Conservation (phyloP, 164 flowering plant genomes). For the Cinnamomum micranthum region DNA sequence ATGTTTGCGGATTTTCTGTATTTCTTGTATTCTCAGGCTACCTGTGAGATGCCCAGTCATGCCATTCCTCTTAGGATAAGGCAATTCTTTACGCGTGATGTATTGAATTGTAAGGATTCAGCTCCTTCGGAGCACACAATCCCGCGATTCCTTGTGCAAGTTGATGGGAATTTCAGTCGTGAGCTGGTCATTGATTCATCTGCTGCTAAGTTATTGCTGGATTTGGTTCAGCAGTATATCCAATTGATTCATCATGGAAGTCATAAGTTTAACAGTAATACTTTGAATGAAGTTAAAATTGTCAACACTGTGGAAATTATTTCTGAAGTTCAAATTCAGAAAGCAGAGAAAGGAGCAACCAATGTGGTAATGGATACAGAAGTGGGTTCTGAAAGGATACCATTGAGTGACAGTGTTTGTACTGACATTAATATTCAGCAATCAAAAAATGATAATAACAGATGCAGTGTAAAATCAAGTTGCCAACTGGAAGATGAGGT, state of each 20-base stretch:
- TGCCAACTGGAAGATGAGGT: slow-evolving; percentile 9
- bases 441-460: slow-evolving; percentile 4
- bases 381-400: slow-evolving; percentile 1
- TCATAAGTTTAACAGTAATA: slow-evolving; percentile 23
- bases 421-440: slow-evolving; percentile 1
- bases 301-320: slow-evolving; percentile 17
- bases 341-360: slow-evolving; percentile 14
- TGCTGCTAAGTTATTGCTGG: slow-evolving; percentile 50
- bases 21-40: slow-evolving; percentile 50
- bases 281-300: slow-evolving; percentile 16
- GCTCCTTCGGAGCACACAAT: slow-evolving; percentile 29
- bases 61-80: slow-evolving; percentile 51
- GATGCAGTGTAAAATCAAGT: background rate
- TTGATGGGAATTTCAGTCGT: slow-evolving; percentile 55
- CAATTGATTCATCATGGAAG: slow-evolving; percentile 57
- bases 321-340: slow-evolving; percentile 7
- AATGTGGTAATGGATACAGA: slow-evolving; percentile 4
- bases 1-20: background rate
- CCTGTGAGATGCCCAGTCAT: slow-evolving; percentile 62
- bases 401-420: slow-evolving; percentile 5
- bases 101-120: slow-evolving; percentile 19
- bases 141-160: slow-evolving; percentile 54
- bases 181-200: slow-evolving; percentile 49
- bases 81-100: slow-evolving; percentile 56
- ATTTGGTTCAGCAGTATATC: slow-evolving; percentile 52